Evolutionary conservation across 352 stramenopile species (phyloP), one percentile per base, ranked within the genome.

Genomic region (Thalassiosira pacifica): DNA sequence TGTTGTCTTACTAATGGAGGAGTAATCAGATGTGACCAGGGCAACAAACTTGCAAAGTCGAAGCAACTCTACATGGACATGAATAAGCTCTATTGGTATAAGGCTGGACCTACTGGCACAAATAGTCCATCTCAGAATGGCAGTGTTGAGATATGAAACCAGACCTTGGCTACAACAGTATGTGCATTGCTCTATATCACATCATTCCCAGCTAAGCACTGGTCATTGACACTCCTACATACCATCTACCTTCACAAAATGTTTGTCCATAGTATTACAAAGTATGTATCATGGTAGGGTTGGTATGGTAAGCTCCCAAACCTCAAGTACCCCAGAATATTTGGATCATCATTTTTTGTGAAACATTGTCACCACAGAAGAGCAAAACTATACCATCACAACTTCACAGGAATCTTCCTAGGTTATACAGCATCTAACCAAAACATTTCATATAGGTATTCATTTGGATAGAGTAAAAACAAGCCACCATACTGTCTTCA

Each of bases 231-330:
- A n/a, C 24, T 79, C 0, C 22, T 85, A 3, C 61, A 80, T 53
- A 69, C 78, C 24, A 45, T 57, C 0, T 85, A 75, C 19, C 68
- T 85, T 4, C 40, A 76, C 42, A 85, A 85, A 45, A 40, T 29
- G 1, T 40, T 27, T 2, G 40, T 74, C 16, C 68, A 79, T 32
- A 34, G 34, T 6, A 24, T 2, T 0, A 78, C 63, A 8, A 65
- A 76, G 0, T 48, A 32, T 22, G 87, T 81, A 27, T 80, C 84
- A 53, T 78, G 65, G 59, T 45, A 90, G 40, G 67, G 18, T 45
- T 83, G 53, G 22, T 63, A 59, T 65, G 60, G 73, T 9, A 10
- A 29, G 2, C 66, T 48, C 18, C 78, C 79, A 13, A 29, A 89
- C 31, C 65, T 92, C 4, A 42, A 24, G 0, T 4, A 67, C 26